Conservation (phyloP, 257 asterid species). For the Nicotiana noctiflora region DNA sequence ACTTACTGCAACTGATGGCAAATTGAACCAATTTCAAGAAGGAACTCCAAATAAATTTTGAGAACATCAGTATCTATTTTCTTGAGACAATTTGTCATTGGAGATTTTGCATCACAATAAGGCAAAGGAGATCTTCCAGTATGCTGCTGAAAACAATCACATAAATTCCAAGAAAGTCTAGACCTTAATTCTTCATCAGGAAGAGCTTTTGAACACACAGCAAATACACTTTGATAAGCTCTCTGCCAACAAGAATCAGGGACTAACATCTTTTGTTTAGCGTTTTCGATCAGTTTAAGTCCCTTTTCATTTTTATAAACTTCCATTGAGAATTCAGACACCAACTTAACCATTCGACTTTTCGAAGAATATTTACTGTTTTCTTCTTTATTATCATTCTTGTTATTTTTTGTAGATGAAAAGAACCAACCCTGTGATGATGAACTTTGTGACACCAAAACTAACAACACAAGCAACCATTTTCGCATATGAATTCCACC, state of each 20-base stretch:
- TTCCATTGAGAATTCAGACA: constrained; percentile 62
- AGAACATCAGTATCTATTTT: constrained; percentile 40
- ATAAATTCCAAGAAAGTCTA: constrained; percentile 84
- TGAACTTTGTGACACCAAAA: constrained; percentile 30
- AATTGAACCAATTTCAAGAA: constrained; percentile 61
- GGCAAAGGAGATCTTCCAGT: constrained; percentile 65
- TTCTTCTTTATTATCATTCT: constrained; percentile 10
- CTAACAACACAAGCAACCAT: constrained; percentile 8
- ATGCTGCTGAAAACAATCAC: constrained; percentile 70
- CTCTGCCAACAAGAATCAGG: constrained; percentile 58
- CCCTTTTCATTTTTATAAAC: constrained; percentile 41
- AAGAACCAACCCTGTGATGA: constrained; percentile 39
- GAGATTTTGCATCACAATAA: constrained; percentile 35
- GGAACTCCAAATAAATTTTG: constrained; percentile 48
- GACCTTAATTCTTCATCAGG: constrained; percentile 60
- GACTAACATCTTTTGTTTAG: constrained; percentile 35
- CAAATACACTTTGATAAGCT: constrained; percentile 47
- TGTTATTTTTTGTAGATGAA: constrained; percentile 19
- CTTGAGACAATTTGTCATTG: constrained; percentile 42
- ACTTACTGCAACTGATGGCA: constrained; percentile 87
- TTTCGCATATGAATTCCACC: not conserved
- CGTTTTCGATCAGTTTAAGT: constrained; percentile 41
- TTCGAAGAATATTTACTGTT: not conserved
- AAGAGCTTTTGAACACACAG: constrained; percentile 51
- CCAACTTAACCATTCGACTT: not conserved